Evolutionary conservation across 2,329 filamentous ascomycete genomes (phyloP).

Genomic region (Decorospora gaudefroyi): DNA sequence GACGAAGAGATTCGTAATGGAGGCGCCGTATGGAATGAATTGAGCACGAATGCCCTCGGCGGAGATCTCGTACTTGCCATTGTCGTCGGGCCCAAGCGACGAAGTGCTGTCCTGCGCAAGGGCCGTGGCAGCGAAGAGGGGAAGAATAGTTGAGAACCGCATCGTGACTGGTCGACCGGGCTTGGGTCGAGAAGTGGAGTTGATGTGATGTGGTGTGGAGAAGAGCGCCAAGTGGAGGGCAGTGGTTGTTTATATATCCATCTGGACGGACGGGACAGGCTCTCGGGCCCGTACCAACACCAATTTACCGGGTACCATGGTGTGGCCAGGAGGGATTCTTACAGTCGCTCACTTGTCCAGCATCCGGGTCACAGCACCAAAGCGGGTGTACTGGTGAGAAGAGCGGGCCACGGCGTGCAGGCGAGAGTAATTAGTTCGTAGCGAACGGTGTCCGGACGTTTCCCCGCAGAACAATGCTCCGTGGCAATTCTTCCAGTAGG

Average conservation of each 20-base stretch:
- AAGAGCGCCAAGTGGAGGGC: constrained; percentile 11
- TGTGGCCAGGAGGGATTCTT: constrained; percentile 26
- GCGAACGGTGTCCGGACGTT: constrained; percentile 22
- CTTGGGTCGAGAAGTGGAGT: constrained; percentile 22
- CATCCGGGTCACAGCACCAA: constrained; percentile 15
- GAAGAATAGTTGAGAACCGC: constrained; percentile 30
- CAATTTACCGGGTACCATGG: constrained; percentile 19
- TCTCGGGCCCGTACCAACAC: too few species aligned
- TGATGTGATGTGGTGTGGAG: constrained; percentile 22
- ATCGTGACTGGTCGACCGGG: constrained; percentile 30
- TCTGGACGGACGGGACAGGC: constrained; percentile 10
- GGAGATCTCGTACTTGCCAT: constrained; percentile 71
- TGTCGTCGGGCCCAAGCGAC: constrained; percentile 39
- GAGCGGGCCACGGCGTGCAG: constrained; percentile 23
- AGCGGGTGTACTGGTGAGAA: constrained; percentile 17
- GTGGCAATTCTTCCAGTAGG: too few species aligned
- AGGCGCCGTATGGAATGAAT: constrained; percentile 76
- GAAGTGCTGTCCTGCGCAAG: constrained; percentile 32
- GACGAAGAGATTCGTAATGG: constrained; percentile 72
- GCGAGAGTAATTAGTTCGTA: too few species aligned
- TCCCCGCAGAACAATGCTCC: constrained; percentile 32
- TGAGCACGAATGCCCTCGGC: constrained; percentile 67
- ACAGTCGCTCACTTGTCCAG: constrained; percentile 17
- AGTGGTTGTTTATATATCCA: constrained; percentile 20
- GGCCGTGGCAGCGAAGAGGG: constrained; percentile 34